Evolutionary conservation across 192 early-diverging fungal species (phyloP).

Genomic region (Phycomyces nitens): DNA sequence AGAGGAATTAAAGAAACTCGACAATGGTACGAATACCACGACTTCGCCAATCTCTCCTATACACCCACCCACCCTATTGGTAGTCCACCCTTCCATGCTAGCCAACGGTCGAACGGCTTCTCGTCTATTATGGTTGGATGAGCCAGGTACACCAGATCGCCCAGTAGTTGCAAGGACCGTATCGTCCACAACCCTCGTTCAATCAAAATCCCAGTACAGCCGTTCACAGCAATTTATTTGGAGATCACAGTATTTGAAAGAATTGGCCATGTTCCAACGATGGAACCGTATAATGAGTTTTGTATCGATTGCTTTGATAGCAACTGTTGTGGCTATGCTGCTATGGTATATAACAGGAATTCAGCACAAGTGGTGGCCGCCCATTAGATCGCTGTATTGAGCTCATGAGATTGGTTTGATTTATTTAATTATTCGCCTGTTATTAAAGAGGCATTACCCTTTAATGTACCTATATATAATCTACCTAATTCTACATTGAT

Average conservation of each 20-base stretch:
- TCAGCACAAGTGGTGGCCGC: background rate
- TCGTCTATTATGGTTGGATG: conserved; percentile 5
- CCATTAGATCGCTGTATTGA: background rate
- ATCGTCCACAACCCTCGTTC: background rate
- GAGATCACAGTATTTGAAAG: background rate
- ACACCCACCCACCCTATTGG: background rate
- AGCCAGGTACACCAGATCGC: background rate
- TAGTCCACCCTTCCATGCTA: conserved; percentile 17
- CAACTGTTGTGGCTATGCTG: conserved; percentile 1
- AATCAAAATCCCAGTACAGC: background rate
- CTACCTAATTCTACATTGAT: no score
- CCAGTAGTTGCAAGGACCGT: background rate
- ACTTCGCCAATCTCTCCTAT: background rate
- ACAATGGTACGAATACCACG: background rate
- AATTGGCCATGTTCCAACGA: background rate
- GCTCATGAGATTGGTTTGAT: no score
- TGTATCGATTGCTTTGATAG: conserved; percentile 2
- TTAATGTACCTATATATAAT: no score
- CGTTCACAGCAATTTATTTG: background rate
- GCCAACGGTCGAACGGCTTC: conserved; percentile 13
- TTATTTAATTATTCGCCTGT: no score
- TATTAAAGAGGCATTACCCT: no score
- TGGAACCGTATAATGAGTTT: conserved; percentile 10
- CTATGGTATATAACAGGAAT: conserved; percentile 7
- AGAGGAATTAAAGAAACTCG: background rate